These are phyloP conservation scores for Colletotrichum horii DNA, from an alignment of 2,329 filamentous ascomycete species.

Conservation along the genomic window DNA sequence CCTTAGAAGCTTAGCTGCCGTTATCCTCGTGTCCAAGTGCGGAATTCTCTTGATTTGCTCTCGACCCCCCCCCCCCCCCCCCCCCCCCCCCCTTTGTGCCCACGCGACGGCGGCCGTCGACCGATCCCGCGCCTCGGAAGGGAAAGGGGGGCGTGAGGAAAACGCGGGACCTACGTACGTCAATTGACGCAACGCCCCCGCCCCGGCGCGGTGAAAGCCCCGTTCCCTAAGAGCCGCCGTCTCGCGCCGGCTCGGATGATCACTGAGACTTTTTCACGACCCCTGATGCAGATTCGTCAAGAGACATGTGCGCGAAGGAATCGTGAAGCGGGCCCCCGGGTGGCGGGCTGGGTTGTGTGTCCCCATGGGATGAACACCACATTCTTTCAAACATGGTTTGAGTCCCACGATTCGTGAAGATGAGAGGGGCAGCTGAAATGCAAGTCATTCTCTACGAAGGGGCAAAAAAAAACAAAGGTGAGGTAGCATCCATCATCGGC, in stretches of 20 bases:
- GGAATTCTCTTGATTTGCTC: not conserved
- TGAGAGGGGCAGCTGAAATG: not conserved
- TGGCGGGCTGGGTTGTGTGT: not conserved
- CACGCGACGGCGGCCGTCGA: not conserved
- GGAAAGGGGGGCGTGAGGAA: not conserved
- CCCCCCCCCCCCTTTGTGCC: not conserved
- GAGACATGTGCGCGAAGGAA: not conserved
- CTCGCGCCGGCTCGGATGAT: slow-evolving; percentile 5
- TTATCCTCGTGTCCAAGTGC: slow-evolving; percentile 9
- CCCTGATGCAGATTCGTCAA: slow-evolving; percentile 8
- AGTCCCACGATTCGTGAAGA: not conserved
- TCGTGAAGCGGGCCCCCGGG: not conserved
- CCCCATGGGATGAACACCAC: not conserved
- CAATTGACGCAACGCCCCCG: slow-evolving; percentile 9
- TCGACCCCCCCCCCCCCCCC: too few relatives aligned
- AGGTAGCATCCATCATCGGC: not conserved
- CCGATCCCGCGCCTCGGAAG: not conserved
- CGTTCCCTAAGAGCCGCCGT: slow-evolving; percentile 1
- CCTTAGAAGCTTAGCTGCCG: slow-evolving; percentile 8
- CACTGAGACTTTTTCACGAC: slow-evolving; percentile 7
- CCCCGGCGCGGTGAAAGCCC: not conserved
- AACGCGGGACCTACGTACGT: not conserved
- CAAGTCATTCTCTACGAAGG: not conserved
- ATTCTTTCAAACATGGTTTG: not conserved
- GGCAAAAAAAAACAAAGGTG: not conserved